Conservation (phyloP, 116 monocot species). For the Papilionanthe hybrid region DNA sequence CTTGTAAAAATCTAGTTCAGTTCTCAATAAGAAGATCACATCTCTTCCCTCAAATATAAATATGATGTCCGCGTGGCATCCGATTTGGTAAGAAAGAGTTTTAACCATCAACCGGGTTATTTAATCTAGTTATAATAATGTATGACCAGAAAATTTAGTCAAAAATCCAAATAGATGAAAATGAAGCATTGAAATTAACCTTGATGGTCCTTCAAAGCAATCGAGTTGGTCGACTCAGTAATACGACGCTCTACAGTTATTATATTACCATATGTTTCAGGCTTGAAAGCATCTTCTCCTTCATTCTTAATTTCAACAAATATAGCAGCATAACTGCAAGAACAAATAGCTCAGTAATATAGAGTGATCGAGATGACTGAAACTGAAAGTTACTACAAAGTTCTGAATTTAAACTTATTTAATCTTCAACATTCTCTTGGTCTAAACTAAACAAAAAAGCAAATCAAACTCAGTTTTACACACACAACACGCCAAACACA, state of each 20-base stretch:
- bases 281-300: constrained; percentile 90
- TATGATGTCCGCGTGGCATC: neutral
- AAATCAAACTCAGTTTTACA: neutral
- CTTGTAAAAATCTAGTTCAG: neutral
- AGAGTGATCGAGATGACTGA: neutral
- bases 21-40: neutral
- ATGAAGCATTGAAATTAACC: constrained; percentile 27
- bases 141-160: neutral
- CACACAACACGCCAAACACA: neutral
- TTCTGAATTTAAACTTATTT: neutral
- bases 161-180: neutral
- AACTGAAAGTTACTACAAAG: neutral
- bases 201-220: constrained; percentile 60
- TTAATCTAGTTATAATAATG: neutral
- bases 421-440: constrained; percentile 12
- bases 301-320: constrained; percentile 75
- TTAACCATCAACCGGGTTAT: neutral
- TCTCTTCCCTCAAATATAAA: neutral
- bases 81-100: neutral
- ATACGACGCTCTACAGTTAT: constrained; percentile 82
- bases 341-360: neutral
- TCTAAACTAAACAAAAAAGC: neutral
- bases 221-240: constrained; percentile 58
- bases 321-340: constrained; percentile 74
- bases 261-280: constrained; percentile 59